Evolutionary conservation across 1,284 basidiomycete genomes (phyloP), one percentile per base, ranked within the genome.

Genomic region (Tylopilus sp.): DNA sequence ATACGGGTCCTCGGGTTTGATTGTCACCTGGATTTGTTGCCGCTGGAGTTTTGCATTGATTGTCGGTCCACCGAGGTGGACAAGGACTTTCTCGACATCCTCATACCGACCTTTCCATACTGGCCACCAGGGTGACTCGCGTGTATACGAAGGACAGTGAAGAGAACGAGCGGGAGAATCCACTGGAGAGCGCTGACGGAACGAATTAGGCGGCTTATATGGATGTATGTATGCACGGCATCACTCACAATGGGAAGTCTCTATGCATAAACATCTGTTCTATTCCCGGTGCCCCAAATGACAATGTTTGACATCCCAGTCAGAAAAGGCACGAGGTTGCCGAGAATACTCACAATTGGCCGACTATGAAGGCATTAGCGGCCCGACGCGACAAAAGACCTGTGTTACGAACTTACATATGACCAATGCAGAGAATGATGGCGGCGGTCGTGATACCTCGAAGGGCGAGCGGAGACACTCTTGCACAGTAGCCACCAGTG

Each of bases 11-110:
- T 64, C 63, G n/a, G 67, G 56, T n/a, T n/a, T n/a, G n/a, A n/a
- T n/a, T 15, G 64, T 67, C 21, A 66, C 58, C 7, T 53, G 53
- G 2, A 68, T 68, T 44, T 66, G 64, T 17, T 57, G n/a, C n/a
- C n/a, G n/a, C n/a, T n/a, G n/a, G n/a, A n/a, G n/a, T n/a, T n/a
- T n/a, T n/a, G n/a, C n/a, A n/a, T n/a, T n/a, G 21, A 24, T 24
- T 6, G 21, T 24, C 21, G 21, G 21, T 24, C 21, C 21, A 6
- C 21, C 21, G 21, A 24, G 21, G 6, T 6, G 21, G 21, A 24
- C 21, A 6, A 24, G 21, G 21, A 24, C 21, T 24, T 24, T 24
- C 21, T 24, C 21, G 21, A 6, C 21, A 24, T 24, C 21, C 21
- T 24, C 21, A 24, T 24, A 24, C 21, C 21, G 21, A 24, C 21